Evolutionary conservation across 1,139 yeast species (phyloP).

Genomic region (Oligophagozyma castellii): DNA sequence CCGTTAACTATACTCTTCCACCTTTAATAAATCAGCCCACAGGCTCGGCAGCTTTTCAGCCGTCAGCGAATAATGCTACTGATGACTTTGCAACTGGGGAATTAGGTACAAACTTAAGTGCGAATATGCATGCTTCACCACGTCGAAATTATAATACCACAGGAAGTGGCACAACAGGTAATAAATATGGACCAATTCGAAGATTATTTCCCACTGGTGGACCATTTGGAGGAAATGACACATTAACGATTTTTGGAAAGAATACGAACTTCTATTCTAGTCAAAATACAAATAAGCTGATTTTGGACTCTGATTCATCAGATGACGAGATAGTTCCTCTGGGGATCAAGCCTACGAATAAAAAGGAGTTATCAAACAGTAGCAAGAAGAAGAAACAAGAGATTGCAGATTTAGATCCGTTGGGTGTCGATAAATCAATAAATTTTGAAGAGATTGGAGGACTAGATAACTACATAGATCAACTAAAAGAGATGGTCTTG

Average conservation of each 20-base stretch:
- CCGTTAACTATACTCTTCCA: conserved; percentile 72
- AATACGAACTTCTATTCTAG: conserved; percentile 38
- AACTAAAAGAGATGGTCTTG: conserved; percentile 93
- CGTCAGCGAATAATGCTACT: conserved; percentile 24
- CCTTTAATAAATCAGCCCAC: too few species aligned
- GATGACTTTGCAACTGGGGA: conserved; percentile 9
- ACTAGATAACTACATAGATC: conserved; percentile 75
- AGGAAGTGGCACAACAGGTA: too few species aligned
- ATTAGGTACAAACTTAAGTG: conserved; percentile 7
- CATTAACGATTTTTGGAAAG: conserved; percentile 58
- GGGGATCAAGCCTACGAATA: conserved; percentile 20
- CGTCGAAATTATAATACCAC: conserved; percentile 23
- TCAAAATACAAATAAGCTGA: conserved; percentile 25
- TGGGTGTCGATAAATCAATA: conserved; percentile 86
- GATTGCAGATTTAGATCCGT: conserved; percentile 85
- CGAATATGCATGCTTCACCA: conserved; percentile 21
- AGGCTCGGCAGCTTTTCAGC: conserved; percentile 18
- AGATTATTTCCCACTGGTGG: conserved; percentile 90
- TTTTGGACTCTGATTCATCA: conserved; percentile 53
- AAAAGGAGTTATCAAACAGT: conserved; percentile 4
- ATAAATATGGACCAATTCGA: conserved; percentile 31
- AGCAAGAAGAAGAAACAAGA: conserved; percentile 42
- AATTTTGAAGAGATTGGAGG: conserved; percentile 92
- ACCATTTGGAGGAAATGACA: conserved; percentile 91
- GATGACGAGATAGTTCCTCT: conserved; percentile 39